phyloP scores from a whole-genome alignment of 2,329 filamentous ascomycete genomes.

The Verticillium zaregamsianum region DNA sequence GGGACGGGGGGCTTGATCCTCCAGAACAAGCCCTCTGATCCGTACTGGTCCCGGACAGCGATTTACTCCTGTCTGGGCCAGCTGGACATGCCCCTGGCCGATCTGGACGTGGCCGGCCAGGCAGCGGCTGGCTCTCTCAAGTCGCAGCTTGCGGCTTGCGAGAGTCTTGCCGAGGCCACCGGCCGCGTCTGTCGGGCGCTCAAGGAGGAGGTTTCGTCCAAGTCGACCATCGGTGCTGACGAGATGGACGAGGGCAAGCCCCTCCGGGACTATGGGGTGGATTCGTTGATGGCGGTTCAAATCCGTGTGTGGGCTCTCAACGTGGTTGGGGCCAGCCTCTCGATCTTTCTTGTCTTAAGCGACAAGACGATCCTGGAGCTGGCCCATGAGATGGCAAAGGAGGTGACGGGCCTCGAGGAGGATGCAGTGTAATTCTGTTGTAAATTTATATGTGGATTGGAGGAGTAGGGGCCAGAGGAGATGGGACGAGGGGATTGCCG shows the following conservation, averaged over 20 bases:
- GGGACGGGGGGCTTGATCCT: slow-evolving; percentile 49
- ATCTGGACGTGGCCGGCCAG: slow-evolving; percentile 12
- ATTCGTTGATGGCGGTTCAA: slow-evolving; percentile 49
- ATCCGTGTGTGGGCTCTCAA: slow-evolving; percentile 46
- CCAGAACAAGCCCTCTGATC: slow-evolving; percentile 48
- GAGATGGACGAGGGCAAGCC: slow-evolving; percentile 38
- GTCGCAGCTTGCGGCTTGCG: slow-evolving; percentile 24
- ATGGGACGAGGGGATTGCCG: no score
- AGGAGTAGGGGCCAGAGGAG: no score
- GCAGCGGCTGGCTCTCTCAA: slow-evolving; percentile 22
- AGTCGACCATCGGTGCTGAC: slow-evolving; percentile 24
- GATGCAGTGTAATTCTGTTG: no score
- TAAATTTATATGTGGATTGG: no score
- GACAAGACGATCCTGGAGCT: slow-evolving; percentile 35
- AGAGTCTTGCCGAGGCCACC: slow-evolving; percentile 23
- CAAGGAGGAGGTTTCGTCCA: slow-evolving; percentile 30
- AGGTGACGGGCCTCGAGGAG: slow-evolving; percentile 8
- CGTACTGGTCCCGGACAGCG: slow-evolving; percentile 49
- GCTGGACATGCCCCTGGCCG: slow-evolving; percentile 37
- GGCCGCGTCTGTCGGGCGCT: slow-evolving; percentile 31
- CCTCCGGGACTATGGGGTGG: slow-evolving; percentile 44
- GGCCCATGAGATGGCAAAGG: slow-evolving; percentile 28
- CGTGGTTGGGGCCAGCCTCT: slow-evolving; percentile 38
- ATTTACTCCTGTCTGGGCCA: slow-evolving; percentile 44
- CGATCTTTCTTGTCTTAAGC: slow-evolving; percentile 44